phyloP scores from a whole-genome alignment of 257 asterid genomes.

The Solanum tarijense region DNA sequence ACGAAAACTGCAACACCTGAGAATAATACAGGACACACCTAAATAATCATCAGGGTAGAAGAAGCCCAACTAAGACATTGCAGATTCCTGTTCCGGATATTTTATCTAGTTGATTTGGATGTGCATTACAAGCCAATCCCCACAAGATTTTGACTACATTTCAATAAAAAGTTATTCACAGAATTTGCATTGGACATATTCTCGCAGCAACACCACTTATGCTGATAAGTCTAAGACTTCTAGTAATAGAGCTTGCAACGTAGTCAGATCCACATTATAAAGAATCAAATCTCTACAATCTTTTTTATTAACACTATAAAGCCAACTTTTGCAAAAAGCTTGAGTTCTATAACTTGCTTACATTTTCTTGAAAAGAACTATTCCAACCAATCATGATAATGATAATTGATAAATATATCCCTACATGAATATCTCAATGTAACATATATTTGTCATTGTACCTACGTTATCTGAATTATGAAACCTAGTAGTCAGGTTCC shows the following conservation, averaged over 20 bases:
- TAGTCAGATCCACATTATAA: background rate
- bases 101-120: background rate
- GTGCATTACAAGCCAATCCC: background rate
- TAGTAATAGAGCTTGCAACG: background rate
- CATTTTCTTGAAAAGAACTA: background rate
- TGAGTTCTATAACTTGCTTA: background rate
- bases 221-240: background rate
- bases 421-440: background rate
- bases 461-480: background rate
- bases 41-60: background rate
- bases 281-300: background rate
- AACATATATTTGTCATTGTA: background rate
- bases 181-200: background rate
- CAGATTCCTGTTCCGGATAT: background rate
- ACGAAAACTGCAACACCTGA: background rate
- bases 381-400: background rate
- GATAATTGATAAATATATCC: background rate
- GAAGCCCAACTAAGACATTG: background rate
- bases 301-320: background rate
- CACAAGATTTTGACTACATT: background rate
- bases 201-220: background rate
- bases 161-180: background rate
- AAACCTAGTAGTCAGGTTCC: background rate
- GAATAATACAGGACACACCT: background rate
- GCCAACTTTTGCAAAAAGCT: background rate